Percentiles rank a stretch among this genome's conserved stretches.
Conservation (phyloP, 192 early-diverging fungal genomes). For the Coemansia sp. region DNA sequence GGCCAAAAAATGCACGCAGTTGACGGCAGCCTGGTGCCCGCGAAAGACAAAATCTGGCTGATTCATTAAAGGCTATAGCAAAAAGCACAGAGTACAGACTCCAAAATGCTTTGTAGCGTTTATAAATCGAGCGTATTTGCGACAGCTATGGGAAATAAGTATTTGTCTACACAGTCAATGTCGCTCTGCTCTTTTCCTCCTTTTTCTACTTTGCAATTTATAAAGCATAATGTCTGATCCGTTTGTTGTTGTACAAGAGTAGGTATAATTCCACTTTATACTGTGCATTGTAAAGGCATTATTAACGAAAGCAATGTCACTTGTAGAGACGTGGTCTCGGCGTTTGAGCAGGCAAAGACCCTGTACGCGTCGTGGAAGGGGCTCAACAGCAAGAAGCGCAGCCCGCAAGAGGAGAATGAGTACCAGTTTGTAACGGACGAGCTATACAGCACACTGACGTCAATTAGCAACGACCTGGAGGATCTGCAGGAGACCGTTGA, state of each 20-base stretch:
- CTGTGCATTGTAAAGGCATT: not conserved
- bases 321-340: constrained; percentile 41
- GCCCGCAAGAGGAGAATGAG: constrained; percentile 54
- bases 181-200: not conserved
- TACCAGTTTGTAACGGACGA: constrained; percentile 53
- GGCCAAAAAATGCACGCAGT: constrained; percentile 46
- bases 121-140: too few relatives aligned
- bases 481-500: constrained; percentile 50
- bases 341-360: constrained; percentile 48
- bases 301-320: not conserved
- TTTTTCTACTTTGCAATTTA: not conserved
- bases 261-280: constrained; percentile 2
- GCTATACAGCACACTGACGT: constrained; percentile 45
- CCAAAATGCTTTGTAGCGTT: too few relatives aligned
- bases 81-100: too few relatives aligned
- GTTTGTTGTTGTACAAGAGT: constrained; percentile 52
- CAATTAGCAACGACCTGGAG: constrained; percentile 35
- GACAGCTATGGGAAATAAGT: too few relatives aligned
- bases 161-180: too few relatives aligned
- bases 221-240: constrained; percentile 39
- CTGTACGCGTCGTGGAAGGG: constrained; percentile 47
- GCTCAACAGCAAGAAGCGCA: constrained; percentile 38
- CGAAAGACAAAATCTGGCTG: constrained; percentile 53
- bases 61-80: not conserved
- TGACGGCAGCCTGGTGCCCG: constrained; percentile 47